A percentile compares a stretch with the other conserved stretches of the same genome.
Conservation (phyloP, 208 protist genomes). For the Wallacemonas sp. region DNA sequence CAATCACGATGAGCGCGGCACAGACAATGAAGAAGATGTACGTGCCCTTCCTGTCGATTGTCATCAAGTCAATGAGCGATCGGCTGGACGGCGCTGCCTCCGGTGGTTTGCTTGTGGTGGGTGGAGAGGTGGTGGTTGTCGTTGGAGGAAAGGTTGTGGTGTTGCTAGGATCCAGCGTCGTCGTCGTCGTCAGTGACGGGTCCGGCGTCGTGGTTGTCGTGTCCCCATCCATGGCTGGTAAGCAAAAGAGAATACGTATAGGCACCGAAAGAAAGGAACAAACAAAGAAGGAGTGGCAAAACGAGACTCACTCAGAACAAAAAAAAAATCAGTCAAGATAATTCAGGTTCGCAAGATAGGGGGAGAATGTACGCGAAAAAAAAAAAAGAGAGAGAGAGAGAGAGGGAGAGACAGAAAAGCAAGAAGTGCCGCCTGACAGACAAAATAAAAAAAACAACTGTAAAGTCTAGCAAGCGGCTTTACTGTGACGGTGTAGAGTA, state of each 20-base stretch:
- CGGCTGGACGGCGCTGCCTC: not conserved
- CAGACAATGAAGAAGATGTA: conserved; percentile 3
- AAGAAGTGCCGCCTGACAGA: no score
- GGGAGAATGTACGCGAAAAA: not conserved
- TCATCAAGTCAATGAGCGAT: conserved; percentile 2
- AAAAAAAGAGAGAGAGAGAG: not conserved
- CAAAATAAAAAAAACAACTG: no score
- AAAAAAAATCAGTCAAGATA: not conserved
- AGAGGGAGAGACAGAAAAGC: no score
- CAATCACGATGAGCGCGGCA: not conserved
- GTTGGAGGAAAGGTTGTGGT: not conserved
- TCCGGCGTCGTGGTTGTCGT: not conserved
- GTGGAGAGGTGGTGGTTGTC: not conserved
- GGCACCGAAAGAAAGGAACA: conserved; percentile 6
- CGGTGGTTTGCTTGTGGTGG: not conserved
- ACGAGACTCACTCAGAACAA: not conserved
- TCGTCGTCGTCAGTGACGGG: not conserved
- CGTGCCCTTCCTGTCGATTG: not conserved
- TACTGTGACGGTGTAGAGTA: no score
- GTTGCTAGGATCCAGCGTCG: not conserved
- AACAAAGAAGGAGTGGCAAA: conserved; percentile 11
- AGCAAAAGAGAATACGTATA: not conserved
- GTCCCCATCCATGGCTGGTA: not conserved
- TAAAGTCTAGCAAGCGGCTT: no score
- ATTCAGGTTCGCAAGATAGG: not conserved